phyloP scores from a whole-genome alignment of 371 early-diverging fungal genomes.

The Mortierella sp. region DNA sequence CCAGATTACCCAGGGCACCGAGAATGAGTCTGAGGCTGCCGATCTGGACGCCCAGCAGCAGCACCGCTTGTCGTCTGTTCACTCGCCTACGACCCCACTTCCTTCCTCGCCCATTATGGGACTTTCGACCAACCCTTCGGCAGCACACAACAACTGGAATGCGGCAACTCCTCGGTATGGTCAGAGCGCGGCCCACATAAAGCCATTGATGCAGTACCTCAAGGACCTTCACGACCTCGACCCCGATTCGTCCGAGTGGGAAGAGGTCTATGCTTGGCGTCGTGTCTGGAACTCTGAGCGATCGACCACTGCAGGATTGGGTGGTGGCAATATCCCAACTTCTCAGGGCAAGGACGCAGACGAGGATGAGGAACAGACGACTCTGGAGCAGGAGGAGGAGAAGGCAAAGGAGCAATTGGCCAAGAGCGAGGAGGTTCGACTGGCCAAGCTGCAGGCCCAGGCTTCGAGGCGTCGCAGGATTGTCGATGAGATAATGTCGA shows the following conservation, averaged over 20 bases:
- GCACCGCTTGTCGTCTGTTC: conserved; percentile 45
- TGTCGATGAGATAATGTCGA: conserved; percentile 77
- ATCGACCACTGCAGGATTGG: conserved; percentile 33
- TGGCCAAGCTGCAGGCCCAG: conserved; percentile 51
- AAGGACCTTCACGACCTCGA: conserved; percentile 77
- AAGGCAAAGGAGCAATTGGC: conserved; percentile 18
- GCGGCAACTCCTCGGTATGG: conserved; percentile 22
- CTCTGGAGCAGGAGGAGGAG: conserved; percentile 25
- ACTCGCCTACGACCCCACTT: conserved; percentile 50
- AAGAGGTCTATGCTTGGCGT: conserved; percentile 54
- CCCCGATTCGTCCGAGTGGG: conserved; percentile 62
- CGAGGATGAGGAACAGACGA: conserved; percentile 25
- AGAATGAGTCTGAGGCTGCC: conserved; percentile 21
- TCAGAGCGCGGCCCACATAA: conserved; percentile 31
- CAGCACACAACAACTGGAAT: conserved; percentile 16
- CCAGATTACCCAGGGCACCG: conserved; percentile 44
- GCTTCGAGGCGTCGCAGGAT: conserved; percentile 62
- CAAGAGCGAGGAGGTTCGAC: conserved; percentile 26
- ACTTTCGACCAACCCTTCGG: not conserved
- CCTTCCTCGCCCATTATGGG: conserved; percentile 47
- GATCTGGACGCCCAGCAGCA: conserved; percentile 31
- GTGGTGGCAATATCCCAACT: conserved; percentile 22
- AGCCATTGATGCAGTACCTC: conserved; percentile 64
- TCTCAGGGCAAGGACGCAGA: conserved; percentile 13
- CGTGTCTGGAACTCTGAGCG: conserved; percentile 52